Evolutionary conservation across 805 yeast genomes (phyloP), one percentile per base, ranked within the genome.

Genomic region (Ogataea allantospora): DNA sequence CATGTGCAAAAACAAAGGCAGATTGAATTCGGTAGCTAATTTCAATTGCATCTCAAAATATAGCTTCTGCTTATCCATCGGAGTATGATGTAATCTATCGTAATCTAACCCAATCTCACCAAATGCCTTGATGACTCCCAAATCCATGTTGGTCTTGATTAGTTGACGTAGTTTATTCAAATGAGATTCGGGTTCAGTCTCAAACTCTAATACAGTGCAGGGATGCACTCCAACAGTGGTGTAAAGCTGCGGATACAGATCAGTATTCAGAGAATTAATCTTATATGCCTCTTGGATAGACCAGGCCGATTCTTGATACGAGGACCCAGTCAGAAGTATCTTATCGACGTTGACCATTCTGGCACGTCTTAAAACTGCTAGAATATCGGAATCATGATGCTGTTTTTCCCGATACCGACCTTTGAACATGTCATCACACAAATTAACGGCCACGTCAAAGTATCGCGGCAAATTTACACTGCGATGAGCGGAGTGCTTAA

Each of bases 31-130:
- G 15, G 72, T 65, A 2, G 81, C 73, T 12, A 86, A 58, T 38
- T 84, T 81, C 44, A 93, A 68, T 60, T 93, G 99, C 44, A 68
- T 67, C 44, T 70, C 71, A 55, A 93, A 93, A 62, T 77, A 84
- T 17, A 68, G 54, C 25, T 65, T 49, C 58, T 93, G 99, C 44
- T 77, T 74, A 6, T 75, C 80, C 40, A 69, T 77, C 2, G 84
- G 67, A 0, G 96, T 77, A 54, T 78, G 84, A 50, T 85, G 81
- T 34, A 93, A 65, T 43, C 99, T 67, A 60, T 93, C 99, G 57
- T 89, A 91, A 57, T 93, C 99, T 32, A 93, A 67, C 0, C 99
- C 99, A 34, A 93, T 78, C 62, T 93, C 99, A 10, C 99, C 99
- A 64, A 89, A 82, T 1, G 96, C 93, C 51, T 74, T 75, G 18